Percentiles rank a stretch among this genome's conserved stretches.
Evolutionary conservation across 2,329 filamentous ascomycete genomes (phyloP).

Genomic region (Claviceps spartinae): DNA sequence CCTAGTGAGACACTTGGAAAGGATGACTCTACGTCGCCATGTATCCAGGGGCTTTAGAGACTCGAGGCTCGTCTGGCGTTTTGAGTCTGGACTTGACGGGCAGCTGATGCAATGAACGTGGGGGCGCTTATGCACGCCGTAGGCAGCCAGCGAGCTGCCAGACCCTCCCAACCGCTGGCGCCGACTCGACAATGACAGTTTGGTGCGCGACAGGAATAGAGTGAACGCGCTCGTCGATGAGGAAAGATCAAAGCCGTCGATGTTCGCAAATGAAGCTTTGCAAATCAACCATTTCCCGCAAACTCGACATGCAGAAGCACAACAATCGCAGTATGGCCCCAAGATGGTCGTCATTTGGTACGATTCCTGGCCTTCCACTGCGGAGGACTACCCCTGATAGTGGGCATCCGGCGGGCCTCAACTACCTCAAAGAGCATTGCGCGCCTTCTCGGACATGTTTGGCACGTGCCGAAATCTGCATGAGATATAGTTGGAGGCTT

Average conservation of each 20-base stretch:
- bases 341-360: background rate
- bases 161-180: background rate
- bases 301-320: background rate
- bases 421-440: background rate
- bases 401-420: no score
- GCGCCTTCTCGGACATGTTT: background rate
- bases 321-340: background rate
- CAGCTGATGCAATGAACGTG: slow-evolving; percentile 4
- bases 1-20: background rate
- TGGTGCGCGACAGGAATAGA: background rate
- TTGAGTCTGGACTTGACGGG: background rate
- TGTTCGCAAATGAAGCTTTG: background rate
- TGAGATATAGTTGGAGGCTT: no score
- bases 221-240: background rate
- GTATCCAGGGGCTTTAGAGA: background rate
- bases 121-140: slow-evolving; percentile 1
- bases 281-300: background rate
- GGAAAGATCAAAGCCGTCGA: background rate
- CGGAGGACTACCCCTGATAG: background rate
- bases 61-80: background rate
- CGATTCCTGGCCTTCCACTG: background rate
- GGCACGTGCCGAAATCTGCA: no score
- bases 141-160: background rate
- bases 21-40: background rate
- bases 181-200: slow-evolving; percentile 1